phyloP scores from a whole-genome alignment of 2,329 filamentous ascomycete genomes.

The Pestalotiopsis sp. region DNA sequence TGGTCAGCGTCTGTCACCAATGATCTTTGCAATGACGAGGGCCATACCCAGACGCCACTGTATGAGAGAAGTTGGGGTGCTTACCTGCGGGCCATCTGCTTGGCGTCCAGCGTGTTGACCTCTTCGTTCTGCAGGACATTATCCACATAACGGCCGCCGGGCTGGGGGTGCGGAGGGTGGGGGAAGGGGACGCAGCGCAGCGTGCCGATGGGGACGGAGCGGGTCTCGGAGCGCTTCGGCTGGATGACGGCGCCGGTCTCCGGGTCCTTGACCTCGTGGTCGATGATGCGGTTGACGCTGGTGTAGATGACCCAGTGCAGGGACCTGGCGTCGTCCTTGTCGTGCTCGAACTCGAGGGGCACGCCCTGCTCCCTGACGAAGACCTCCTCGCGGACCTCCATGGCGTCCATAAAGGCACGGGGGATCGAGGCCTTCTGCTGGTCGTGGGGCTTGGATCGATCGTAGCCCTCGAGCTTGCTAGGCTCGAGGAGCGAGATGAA shows the following conservation, averaged over 20 bases:
- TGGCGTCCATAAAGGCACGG: slow-evolving; percentile 62
- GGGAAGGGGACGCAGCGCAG: slow-evolving; percentile 83
- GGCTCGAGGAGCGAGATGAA: slow-evolving; percentile 53
- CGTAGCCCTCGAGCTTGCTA: slow-evolving; percentile 50
- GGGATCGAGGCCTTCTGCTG: slow-evolving; percentile 52
- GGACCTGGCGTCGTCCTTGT: slow-evolving; percentile 76
- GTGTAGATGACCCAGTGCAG: slow-evolving; percentile 91
- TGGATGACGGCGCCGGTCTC: slow-evolving; percentile 41
- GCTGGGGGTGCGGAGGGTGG: slow-evolving; percentile 64
- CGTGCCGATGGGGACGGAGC: slow-evolving; percentile 66
- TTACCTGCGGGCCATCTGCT: slow-evolving; percentile 21
- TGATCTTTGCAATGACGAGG: neutral
- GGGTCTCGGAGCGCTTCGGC: slow-evolving; percentile 46
- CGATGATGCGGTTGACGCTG: slow-evolving; percentile 53
- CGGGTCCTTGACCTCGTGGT: slow-evolving; percentile 46
- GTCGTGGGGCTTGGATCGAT: slow-evolving; percentile 39
- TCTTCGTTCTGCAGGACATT: slow-evolving; percentile 36
- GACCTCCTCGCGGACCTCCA: slow-evolving; percentile 62
- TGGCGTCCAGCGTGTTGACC: slow-evolving; percentile 22
- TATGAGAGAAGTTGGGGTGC: neutral
- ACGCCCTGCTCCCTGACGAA: slow-evolving; percentile 64
- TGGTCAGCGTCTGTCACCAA: neutral
- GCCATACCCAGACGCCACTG: no score
- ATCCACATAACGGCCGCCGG: slow-evolving; percentile 51
- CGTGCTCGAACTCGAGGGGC: slow-evolving; percentile 71